Conservation (phyloP, 2,329 filamentous ascomycete genomes). For the Cladosporium austrohemisphaericum region DNA sequence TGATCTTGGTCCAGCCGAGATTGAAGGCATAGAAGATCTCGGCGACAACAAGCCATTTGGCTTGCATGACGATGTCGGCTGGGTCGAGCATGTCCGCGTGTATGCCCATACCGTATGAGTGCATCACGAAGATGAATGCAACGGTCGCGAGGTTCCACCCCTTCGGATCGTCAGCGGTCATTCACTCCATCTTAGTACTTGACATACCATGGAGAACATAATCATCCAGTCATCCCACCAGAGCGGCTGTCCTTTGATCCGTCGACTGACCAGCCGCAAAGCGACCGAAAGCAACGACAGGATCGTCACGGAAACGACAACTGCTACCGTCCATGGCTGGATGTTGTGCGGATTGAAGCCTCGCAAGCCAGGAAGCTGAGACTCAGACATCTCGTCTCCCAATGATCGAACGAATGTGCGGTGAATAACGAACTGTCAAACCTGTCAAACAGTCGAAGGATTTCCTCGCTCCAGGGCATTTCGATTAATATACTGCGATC, state of each 20-base stretch:
- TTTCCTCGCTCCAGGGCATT: background rate
- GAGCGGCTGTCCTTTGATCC: constrained; percentile 30
- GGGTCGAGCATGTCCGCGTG: constrained; percentile 21
- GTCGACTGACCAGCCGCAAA: constrained; percentile 34
- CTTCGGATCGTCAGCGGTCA: background rate
- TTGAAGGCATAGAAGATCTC: constrained; percentile 31
- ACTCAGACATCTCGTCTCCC: constrained; percentile 1
- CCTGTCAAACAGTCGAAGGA: background rate
- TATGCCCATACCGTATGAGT: constrained; percentile 17
- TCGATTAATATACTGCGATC: no score
- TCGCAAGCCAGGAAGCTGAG: constrained; percentile 4
- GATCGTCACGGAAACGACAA: constrained; percentile 10
- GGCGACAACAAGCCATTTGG: constrained; percentile 30
- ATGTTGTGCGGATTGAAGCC: constrained; percentile 10
- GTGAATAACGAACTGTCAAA: background rate
- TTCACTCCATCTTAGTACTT: background rate
- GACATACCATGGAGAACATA: constrained; percentile 31
- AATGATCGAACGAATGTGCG: background rate
- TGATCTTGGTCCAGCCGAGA: constrained; percentile 42
- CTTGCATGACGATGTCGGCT: constrained; percentile 21
- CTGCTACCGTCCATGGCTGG: constrained; percentile 8
- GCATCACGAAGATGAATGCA: constrained; percentile 29
- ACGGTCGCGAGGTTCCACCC: constrained; percentile 22
- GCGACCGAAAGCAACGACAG: constrained; percentile 24
- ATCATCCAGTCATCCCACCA: constrained; percentile 39